Base-by-base conservation (phyloP, 2,329 filamentous ascomycete genomes). In the Dendrostoma leiphaemia region DNA sequence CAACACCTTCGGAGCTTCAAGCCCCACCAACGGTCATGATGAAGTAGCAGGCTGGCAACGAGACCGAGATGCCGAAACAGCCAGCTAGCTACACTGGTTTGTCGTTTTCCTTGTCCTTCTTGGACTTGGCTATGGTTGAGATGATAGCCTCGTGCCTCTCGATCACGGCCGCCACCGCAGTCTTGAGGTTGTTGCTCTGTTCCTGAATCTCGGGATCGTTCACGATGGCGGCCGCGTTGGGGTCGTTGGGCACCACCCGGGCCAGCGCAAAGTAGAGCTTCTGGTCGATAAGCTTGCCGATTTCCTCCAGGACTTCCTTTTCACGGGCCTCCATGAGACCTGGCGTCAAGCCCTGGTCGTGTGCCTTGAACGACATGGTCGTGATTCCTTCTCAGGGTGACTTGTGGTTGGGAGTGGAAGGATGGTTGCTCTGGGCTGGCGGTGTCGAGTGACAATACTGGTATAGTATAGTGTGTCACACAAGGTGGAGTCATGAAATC, bases 281-380 rank as follows among this genome's bases (percentile, higher is more conserved):
- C 53, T 56, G 44, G 49, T 58, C 56, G 31, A 58, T 58, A 15
- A 58, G 56, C 49, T 56, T 53, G 24, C 56, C 44, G 41, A 58
- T 58, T 26, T 58, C 56, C 12, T 56, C 53, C 53, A 56, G 44
- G 41, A 58, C 41, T 6, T 58, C 56, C 24, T 51, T 56, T 21
- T 58, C 56, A 23, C 53, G 49, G 28, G 56, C 56, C 21, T 56
- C 53, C 7, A 56, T 49, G 13, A 58, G 49, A 19, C 31, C 49
- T 2, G 53, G 53, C 19, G 53, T 52, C 7, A 58, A 41, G 37
- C 49, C 53, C 17, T 51, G 19, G 37, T 58, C 56, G 21, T 53
- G 48, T 7, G 35, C 12, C 19, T 58, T 58, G 40, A 48, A 58
- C 15, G 56, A 53, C 56, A 58, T 58, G 15, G 0, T 53, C n/a